These are phyloP conservation scores for Metschnikowia colocasiae DNA, from an alignment of 805 yeast species.

Conservation along the genomic window DNA sequence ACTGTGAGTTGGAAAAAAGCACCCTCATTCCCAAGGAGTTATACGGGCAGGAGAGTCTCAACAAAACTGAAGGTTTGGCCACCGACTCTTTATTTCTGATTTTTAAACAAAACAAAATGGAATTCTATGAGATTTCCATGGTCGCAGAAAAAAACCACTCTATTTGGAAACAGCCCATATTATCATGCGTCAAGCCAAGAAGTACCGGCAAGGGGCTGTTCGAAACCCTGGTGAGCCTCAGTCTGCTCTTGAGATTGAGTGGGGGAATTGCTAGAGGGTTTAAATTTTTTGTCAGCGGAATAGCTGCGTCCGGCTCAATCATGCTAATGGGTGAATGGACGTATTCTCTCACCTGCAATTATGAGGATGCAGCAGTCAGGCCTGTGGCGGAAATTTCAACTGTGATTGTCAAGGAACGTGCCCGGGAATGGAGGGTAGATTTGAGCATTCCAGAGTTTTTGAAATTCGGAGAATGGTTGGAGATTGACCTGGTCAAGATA, in stretches of 20 bases:
- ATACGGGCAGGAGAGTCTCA: neutral
- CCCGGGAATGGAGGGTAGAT: conserved; percentile 11
- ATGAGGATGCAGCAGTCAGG: conserved; percentile 6
- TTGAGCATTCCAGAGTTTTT: neutral
- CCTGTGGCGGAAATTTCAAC: conserved; percentile 13
- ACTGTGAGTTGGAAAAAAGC: conserved; percentile 13
- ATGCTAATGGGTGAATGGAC: neutral
- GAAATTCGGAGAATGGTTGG: conserved; percentile 7
- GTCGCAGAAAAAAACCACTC: conserved; percentile 4
- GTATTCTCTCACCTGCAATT: conserved; percentile 10
- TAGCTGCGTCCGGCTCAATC: neutral
- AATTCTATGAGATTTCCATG: conserved; percentile 5
- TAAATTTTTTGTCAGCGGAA: conserved; percentile 6
- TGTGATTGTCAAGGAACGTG: neutral
- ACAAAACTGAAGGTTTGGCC: neutral
- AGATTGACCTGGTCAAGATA: conserved; percentile 4
- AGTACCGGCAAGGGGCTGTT: conserved; percentile 8
- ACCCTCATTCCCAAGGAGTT: conserved; percentile 11
- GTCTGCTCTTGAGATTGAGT: neutral
- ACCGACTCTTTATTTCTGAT: neutral
- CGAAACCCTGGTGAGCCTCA: conserved; percentile 9
- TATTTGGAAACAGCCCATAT: conserved; percentile 7
- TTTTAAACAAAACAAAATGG: neutral
- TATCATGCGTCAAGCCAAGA: conserved; percentile 10
- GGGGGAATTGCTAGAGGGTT: conserved; percentile 6